A percentile compares a stretch with the other conserved stretches of the same genome.
phyloP scores from a whole-genome alignment of 2,329 filamentous ascomycete genomes.

The Aspergillus sclerotialis region DNA sequence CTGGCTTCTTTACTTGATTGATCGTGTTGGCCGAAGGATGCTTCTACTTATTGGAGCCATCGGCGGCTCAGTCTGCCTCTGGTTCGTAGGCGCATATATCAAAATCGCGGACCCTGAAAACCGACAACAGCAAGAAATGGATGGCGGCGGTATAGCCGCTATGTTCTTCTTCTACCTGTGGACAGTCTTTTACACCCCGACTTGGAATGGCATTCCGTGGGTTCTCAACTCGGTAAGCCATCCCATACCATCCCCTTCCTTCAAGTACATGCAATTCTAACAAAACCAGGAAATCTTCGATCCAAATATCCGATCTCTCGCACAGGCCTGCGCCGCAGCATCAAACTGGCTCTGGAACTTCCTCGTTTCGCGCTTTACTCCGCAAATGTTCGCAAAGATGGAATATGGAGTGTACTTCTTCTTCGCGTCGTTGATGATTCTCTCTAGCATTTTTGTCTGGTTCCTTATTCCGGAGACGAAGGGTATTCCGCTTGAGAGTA shows the following conservation, averaged over 20 bases:
- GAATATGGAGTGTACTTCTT: constrained; percentile 60
- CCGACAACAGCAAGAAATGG: constrained; percentile 14
- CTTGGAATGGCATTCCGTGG: constrained; percentile 72
- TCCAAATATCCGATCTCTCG: constrained; percentile 60
- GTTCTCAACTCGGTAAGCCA: constrained; percentile 54
- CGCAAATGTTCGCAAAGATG: constrained; percentile 37
- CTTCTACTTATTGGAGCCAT: constrained; percentile 60
- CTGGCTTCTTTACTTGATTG: constrained; percentile 64
- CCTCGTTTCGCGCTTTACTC: constrained; percentile 32
- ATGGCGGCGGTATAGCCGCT: constrained; percentile 35
- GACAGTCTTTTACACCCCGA: constrained; percentile 66
- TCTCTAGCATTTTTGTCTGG: constrained; percentile 51
- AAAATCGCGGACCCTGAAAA: constrained; percentile 24
- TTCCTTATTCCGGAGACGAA: constrained; percentile 60
- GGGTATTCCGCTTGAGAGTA: constrained; percentile 56
- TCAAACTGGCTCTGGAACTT: constrained; percentile 35
- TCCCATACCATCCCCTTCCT: background rate
- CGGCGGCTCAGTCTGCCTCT: constrained; percentile 46
- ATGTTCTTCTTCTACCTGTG: constrained; percentile 66
- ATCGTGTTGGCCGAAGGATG: constrained; percentile 55
- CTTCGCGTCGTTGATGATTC: constrained; percentile 57
- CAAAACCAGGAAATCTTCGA: constrained; percentile 58
- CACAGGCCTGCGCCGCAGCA: constrained; percentile 58
- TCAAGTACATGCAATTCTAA: constrained; percentile 4
- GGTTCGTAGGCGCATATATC: constrained; percentile 33